phyloP scores from a whole-genome alignment of 768 basidiomycete species.

The Mrakia gelida region DNA sequence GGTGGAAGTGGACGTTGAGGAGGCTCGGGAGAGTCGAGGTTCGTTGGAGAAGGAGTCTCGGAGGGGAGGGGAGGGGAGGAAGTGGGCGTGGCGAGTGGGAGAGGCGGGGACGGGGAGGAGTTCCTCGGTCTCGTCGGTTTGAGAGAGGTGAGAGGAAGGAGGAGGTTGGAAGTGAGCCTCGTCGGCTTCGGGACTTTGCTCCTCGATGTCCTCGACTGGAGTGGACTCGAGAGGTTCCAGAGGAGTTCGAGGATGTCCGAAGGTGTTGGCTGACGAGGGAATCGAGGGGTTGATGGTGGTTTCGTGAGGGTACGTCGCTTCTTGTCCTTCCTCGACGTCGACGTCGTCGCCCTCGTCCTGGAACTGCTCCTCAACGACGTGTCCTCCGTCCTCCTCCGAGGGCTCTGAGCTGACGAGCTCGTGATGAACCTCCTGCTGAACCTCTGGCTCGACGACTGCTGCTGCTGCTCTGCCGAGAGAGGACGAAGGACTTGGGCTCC shows the following conservation, averaged over 20 bases:
- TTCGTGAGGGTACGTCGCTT: not conserved
- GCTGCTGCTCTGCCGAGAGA: not conserved
- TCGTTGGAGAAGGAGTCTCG: not conserved
- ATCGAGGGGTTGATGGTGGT: not conserved
- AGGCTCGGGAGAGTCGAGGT: slow-evolving; percentile 1
- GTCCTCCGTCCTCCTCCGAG: not conserved
- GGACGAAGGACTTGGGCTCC: not conserved
- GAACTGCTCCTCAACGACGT: slow-evolving; percentile 27
- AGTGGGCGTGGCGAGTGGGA: not conserved
- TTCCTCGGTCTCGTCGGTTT: slow-evolving; percentile 5
- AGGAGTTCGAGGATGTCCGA: slow-evolving; percentile 2
- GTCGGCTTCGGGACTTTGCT: not conserved
- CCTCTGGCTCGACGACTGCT: not conserved
- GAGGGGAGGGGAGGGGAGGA: not conserved
- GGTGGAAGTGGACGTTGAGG: slow-evolving; percentile 19
- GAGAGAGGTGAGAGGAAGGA: not conserved
- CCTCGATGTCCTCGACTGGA: not conserved
- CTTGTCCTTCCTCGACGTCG: slow-evolving; percentile 24
- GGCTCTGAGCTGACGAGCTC: not conserved
- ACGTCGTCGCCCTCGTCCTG: slow-evolving; percentile 3
- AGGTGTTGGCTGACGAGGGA: slow-evolving; percentile 10
- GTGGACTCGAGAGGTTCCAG: not conserved
- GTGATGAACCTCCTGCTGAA: not conserved
- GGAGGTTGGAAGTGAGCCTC: not conserved
- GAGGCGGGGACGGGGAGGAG: not conserved